phyloP scores from a whole-genome alignment of 805 yeast genomes.

The Priceomyces carsonii region DNA sequence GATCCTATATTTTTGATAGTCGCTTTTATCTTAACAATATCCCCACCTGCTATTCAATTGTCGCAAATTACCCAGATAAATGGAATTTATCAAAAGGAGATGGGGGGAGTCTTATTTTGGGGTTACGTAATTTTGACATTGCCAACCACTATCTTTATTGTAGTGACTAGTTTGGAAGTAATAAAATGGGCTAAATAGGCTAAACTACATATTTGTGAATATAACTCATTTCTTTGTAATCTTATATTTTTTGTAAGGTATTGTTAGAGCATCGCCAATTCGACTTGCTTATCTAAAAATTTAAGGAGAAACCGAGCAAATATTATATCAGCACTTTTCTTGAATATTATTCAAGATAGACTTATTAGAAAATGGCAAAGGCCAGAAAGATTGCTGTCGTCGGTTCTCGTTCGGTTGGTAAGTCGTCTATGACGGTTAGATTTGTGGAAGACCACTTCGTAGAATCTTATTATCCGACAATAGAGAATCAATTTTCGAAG shows the following conservation, averaged over 20 bases:
- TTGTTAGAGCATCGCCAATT: no score
- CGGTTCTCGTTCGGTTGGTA: constrained; percentile 86
- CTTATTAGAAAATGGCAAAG: constrained; percentile 33
- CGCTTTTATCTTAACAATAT: constrained; percentile 69
- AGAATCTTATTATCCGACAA: constrained; percentile 88
- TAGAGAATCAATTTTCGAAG: constrained; percentile 81
- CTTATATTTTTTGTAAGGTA: no score
- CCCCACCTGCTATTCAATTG: constrained; percentile 84
- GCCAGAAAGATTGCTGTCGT: constrained; percentile 82
- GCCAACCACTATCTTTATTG: constrained; percentile 74
- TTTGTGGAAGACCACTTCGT: constrained; percentile 87
- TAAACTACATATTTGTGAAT: no score
- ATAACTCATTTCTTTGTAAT: no score
- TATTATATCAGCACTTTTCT: no score
- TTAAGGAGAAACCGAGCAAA: no score
- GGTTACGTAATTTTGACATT: constrained; percentile 75
- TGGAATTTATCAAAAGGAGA: constrained; percentile 73
- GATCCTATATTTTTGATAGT: constrained; percentile 82
- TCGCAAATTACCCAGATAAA: constrained; percentile 80
- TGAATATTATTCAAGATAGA: no score
- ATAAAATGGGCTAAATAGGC: constrained; percentile 47
- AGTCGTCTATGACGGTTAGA: constrained; percentile 81
- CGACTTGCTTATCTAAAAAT: no score
- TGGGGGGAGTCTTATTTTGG: constrained; percentile 82
- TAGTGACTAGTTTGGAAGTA: constrained; percentile 64